Evolutionary conservation across 139 green algal genomes (phyloP), one percentile per base, ranked within the genome.

Genomic region (Picochlorum sp.): DNA sequence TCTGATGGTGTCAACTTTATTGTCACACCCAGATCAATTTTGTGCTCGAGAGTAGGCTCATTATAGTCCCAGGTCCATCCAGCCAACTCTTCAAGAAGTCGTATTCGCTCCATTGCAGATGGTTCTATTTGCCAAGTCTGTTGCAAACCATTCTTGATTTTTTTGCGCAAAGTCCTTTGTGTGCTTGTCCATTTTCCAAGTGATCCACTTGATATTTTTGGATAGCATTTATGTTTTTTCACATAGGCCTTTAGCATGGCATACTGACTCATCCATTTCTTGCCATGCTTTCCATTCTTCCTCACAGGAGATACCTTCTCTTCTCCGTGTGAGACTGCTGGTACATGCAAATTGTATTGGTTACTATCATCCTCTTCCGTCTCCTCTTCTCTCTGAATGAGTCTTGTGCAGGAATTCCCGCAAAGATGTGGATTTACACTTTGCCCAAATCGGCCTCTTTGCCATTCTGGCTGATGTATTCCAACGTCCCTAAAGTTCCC

Each of bases 181-280:
- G 45, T 16, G 3, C 15, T 50, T 16, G 15, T 16, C 45, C 45
- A 50, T n/a, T n/a, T 50, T 50, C 45, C 45, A 50, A 50, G 45
- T 50, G 45, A 50, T 50, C 14, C 13, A 14, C 15, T 50, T 3
- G 14, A 50, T 50, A 14, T 16, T 1, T 2, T 50, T n/a, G 45
- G 45, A 50, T 50, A 50, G 13, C 15, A 14, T 16, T 16, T 16
- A 50, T 50, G 45, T 50, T 50, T 50, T n/a, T 50, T 16, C 45
- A 14, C 13, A 50, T n/a, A 50, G 15, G 45, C 45, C 15, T 50
- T 50, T 16, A 50, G 15, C 45, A 16, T 16, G 15, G 13, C 14
- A 50, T 50, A 50, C 45, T 50, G 45, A 14, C 15, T 50, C 45
- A 50, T 50, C 45, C 45, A 50, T n/a, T 50, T 50, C 15, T 50